These are phyloP conservation scores for Nicotiana tomentosiformis DNA, from an alignment of 257 asterid genomes.

Conservation along the genomic window DNA sequence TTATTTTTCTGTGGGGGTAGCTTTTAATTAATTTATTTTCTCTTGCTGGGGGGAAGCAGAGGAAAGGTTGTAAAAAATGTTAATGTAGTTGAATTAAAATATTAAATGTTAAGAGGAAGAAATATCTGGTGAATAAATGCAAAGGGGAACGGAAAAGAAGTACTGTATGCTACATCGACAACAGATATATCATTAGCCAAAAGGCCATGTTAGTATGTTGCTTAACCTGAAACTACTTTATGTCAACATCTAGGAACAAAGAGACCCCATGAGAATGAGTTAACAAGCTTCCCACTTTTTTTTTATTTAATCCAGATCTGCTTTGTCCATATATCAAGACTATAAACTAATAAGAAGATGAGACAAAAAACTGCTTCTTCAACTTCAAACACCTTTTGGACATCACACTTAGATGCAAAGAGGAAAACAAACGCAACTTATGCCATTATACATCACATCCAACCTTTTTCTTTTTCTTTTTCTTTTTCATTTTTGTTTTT, in stretches of 20 bases:
- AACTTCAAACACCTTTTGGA: neutral
- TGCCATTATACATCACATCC: neutral
- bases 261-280: conserved; percentile 10
- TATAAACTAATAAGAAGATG: conserved; percentile 5
- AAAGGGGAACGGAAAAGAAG: neutral
- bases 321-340: conserved; percentile 2
- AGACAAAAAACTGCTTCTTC: conserved; percentile 12
- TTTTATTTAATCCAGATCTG: neutral
- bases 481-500: no score
- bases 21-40: neutral
- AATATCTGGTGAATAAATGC: neutral
- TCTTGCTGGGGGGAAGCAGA: neutral
- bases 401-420: neutral
- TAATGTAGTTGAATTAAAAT: neutral
- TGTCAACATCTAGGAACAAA: conserved; percentile 3
- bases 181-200: neutral
- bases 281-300: neutral
- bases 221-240: conserved; percentile 2
- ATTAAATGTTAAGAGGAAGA: neutral
- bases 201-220: conserved; percentile 10
- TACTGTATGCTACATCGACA: neutral
- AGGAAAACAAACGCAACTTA: neutral
- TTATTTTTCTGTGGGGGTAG: neutral
- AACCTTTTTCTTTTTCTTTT: neutral
- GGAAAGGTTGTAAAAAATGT: neutral